A percentile compares a stretch with the other conserved stretches of the same genome.
These are phyloP conservation scores for Lepidium sativum DNA, from an alignment of 345 rosid species.

Conservation along the genomic window DNA sequence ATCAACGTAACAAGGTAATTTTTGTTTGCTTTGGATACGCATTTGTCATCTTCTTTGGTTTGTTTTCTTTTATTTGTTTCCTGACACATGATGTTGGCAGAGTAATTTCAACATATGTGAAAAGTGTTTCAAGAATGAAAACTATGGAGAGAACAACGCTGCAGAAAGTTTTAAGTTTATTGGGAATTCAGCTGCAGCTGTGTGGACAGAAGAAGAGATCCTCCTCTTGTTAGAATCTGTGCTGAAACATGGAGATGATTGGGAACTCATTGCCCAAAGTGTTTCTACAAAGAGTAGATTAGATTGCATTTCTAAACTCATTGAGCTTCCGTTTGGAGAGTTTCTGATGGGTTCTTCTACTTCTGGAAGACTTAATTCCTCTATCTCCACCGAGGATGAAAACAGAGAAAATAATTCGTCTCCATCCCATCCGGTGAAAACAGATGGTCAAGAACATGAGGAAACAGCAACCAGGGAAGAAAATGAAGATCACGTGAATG, in stretches of 20 bases:
- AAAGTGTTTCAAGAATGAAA: constrained; percentile 55
- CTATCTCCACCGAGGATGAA: constrained; percentile 16
- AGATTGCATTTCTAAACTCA: constrained; percentile 76
- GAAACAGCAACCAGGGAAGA: constrained; percentile 22
- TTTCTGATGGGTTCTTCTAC: constrained; percentile 45
- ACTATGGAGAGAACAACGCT: constrained; percentile 50
- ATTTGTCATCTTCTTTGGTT: not conserved
- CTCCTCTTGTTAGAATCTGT: constrained; percentile 74
- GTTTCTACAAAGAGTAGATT: constrained; percentile 64
- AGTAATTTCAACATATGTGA: constrained; percentile 38
- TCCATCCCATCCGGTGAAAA: constrained; percentile 28
- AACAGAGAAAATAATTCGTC: constrained; percentile 23
- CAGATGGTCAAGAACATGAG: constrained; percentile 31
- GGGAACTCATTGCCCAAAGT: constrained; percentile 85
- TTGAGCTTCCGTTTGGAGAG: constrained; percentile 89
- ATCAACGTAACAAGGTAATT: constrained; percentile 51
- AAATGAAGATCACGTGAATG: constrained; percentile 36
- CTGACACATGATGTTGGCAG: constrained; percentile 32
- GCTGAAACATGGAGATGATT: constrained; percentile 70
- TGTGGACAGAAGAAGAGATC: constrained; percentile 85
- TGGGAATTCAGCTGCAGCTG: constrained; percentile 31
- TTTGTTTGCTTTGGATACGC: not conserved
- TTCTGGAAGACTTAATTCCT: constrained; percentile 28
- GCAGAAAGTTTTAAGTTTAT: constrained; percentile 48
- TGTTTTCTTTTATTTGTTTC: not conserved